These are phyloP conservation scores for Cladosporium sp. DNA, from an alignment of 2,329 filamentous ascomycete genomes.

Conservation along the genomic window DNA sequence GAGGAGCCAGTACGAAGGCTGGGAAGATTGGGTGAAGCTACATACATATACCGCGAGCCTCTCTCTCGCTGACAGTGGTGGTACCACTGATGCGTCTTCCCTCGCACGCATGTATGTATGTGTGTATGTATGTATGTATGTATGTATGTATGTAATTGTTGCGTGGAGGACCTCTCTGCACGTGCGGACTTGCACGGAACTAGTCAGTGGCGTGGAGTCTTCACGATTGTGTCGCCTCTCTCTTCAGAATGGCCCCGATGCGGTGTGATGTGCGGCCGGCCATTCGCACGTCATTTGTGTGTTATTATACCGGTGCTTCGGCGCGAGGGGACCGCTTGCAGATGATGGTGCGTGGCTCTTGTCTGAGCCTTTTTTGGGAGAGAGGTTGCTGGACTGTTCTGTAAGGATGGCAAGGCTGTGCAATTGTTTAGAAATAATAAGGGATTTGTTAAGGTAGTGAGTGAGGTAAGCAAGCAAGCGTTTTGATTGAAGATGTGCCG, in stretches of 20 bases:
- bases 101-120: not conserved
- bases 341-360: not conserved
- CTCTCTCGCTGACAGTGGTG: not conserved
- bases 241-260: not conserved
- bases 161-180: not conserved
- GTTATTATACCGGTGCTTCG: not conserved
- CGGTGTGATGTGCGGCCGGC: not conserved
- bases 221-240: not conserved
- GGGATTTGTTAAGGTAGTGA: not conserved
- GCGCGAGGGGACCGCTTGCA: not conserved
- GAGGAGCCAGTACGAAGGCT: no score
- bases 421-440: not conserved
- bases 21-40: no score
- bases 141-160: no score
- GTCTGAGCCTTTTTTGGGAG: no score
- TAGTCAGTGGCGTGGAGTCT: not conserved
- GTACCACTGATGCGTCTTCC: not conserved
- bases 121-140: no score
- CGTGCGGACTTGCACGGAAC: not conserved
- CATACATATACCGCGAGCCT: no score
- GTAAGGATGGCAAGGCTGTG: not conserved
- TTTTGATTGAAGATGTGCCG: not conserved
- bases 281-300: not conserved
- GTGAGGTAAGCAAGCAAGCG: constrained; percentile 1
- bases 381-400: no score